phyloP scores from a whole-genome alignment of 176 grass and related monocot species.

The Poa annua region DNA sequence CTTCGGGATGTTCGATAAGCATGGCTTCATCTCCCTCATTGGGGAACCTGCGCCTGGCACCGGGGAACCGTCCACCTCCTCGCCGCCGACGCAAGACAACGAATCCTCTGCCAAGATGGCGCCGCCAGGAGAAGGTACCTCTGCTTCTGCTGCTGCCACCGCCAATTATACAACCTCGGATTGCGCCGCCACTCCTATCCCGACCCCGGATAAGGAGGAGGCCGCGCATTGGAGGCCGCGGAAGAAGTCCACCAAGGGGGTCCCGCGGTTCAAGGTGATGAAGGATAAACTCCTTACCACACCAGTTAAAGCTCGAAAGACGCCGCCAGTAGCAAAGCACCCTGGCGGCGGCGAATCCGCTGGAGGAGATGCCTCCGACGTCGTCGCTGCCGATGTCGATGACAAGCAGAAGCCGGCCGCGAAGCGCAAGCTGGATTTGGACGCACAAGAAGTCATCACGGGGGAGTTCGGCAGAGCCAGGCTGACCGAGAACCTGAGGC shows the following conservation, averaged over 20 bases:
- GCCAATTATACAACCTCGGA: no score
- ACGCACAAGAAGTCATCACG: background rate
- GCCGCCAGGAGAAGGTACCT: background rate
- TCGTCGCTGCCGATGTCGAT: background rate
- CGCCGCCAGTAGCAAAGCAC: background rate
- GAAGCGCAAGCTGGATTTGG: constrained; percentile 45
- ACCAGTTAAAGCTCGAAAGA: background rate
- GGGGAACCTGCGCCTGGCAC: constrained; percentile 19
- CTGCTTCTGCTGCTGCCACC: background rate
- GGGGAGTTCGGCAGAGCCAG: constrained; percentile 26
- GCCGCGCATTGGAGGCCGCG: no score
- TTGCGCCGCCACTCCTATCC: no score
- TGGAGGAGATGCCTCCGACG: background rate
- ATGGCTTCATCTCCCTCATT: background rate
- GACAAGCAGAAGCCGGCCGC: no score
- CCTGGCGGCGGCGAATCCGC: background rate
- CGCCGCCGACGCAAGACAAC: background rate
- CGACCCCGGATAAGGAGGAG: constrained; percentile 41
- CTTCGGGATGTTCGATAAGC: background rate
- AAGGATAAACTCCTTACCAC: constrained; percentile 21
- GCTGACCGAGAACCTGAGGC: constrained; percentile 38
- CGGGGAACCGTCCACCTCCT: background rate
- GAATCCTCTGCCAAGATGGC: constrained; percentile 25
- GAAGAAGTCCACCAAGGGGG: constrained; percentile 54
- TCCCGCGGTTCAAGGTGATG: constrained; percentile 38